Conservation (phyloP, 129 eudicot genomes). For the Glebionis coronaria region DNA sequence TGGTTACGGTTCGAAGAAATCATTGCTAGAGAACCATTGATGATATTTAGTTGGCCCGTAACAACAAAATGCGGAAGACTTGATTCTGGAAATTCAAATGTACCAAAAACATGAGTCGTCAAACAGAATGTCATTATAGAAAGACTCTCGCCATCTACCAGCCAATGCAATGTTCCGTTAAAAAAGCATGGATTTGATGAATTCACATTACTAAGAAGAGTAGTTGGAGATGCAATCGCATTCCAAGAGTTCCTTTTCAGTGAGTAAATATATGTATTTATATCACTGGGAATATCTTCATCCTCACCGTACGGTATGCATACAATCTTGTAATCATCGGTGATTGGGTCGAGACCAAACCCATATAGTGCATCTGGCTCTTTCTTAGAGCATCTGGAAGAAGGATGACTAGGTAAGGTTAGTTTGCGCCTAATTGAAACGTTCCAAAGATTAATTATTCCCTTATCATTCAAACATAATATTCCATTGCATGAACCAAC, state of each 20-base stretch:
- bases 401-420: background rate
- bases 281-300: background rate
- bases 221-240: background rate
- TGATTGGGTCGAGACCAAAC: background rate
- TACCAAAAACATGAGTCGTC: background rate
- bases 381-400: background rate
- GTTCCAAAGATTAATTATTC: background rate
- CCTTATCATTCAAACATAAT: background rate
- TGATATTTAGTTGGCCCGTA: background rate
- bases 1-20: background rate
- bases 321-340: background rate
- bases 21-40: background rate
- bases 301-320: background rate
- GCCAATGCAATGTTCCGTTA: background rate
- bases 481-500: conserved; percentile 2
- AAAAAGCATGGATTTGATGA: background rate
- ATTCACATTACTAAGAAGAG: background rate
- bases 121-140: background rate
- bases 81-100: background rate
- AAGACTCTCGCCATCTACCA: background rate
- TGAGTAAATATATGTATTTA: background rate
- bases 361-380: background rate
- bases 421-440: conserved; percentile 1
- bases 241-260: background rate
- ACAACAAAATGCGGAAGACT: too few relatives aligned